Conservation (phyloP, 257 asterid species). For the Scutellaria minor region DNA sequence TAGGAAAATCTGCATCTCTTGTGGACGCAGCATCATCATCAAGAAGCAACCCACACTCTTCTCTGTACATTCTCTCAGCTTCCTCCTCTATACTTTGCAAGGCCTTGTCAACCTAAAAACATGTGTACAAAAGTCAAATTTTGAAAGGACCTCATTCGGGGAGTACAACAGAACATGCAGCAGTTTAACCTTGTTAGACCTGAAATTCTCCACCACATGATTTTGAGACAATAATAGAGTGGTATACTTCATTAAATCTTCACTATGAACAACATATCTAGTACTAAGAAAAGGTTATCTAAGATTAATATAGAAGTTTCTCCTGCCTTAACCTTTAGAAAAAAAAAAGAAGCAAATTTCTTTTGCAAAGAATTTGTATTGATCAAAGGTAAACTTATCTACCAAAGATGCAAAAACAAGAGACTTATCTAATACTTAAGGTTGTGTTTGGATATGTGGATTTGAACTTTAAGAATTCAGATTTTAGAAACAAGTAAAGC, state of each 20-base stretch:
- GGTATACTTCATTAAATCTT: neutral
- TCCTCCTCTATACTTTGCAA: conserved; percentile 91
- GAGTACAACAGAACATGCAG: neutral
- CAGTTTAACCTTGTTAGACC: neutral
- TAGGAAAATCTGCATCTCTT: conserved; percentile 62
- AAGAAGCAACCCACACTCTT: conserved; percentile 79
- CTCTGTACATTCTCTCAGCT: conserved; percentile 84
- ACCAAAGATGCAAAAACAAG: neutral
- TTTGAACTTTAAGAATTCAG: neutral
- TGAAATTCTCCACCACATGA: conserved; percentile 5
- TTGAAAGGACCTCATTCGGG: conserved; percentile 2
- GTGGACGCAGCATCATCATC: conserved; percentile 95
- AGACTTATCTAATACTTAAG: neutral
- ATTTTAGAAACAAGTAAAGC: neutral
- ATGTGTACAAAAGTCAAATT: conserved; percentile 4
- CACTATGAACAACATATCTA: neutral
- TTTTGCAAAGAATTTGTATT: neutral
- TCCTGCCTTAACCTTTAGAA: neutral
- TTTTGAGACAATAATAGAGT: neutral
- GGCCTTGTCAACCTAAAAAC: conserved; percentile 83
- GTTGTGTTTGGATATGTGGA: too few species aligned
- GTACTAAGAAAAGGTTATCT: neutral
- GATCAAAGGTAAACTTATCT: conserved; percentile 19
- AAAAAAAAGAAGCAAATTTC: neutral
- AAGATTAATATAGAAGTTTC: neutral